Percentiles rank a stretch among this genome's conserved stretches.
These are phyloP conservation scores for Triticum timopheevii DNA, from an alignment of 176 grass and related monocot genomes.

Conservation along the genomic window DNA sequence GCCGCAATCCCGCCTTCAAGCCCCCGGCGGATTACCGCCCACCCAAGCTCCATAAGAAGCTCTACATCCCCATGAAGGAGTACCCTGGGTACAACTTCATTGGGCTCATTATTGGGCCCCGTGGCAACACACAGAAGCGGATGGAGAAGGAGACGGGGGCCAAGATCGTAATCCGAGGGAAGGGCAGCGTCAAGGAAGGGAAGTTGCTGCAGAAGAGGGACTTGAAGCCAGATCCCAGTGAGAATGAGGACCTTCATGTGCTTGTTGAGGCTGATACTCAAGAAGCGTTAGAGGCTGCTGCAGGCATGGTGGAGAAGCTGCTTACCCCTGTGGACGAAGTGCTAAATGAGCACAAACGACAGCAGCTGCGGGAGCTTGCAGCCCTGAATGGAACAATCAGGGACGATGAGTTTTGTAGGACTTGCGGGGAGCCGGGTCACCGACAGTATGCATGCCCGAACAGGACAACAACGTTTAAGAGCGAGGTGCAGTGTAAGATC, in stretches of 20 bases:
- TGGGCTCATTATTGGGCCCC: conserved; percentile 80
- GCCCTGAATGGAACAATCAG: conserved; percentile 94
- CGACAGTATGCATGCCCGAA: conserved; percentile 81
- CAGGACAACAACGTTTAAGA: conserved; percentile 71
- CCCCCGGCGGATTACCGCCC: conserved; percentile 86
- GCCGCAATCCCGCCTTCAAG: conserved; percentile 87
- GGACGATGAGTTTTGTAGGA: conserved; percentile 91
- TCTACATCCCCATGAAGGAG: conserved; percentile 98
- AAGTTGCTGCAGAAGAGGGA: conserved; percentile 95
- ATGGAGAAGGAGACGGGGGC: conserved; percentile 99
- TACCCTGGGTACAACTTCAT: conserved; percentile 96
- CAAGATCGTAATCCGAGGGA: conserved; percentile 95
- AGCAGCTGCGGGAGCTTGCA: conserved; percentile 88
- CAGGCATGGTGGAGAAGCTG: conserved; percentile 96
- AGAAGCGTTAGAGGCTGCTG: conserved; percentile 75
- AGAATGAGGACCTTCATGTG: conserved; percentile 95
- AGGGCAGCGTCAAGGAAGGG: conserved; percentile 93
- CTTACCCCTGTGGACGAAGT: conserved; percentile 92
- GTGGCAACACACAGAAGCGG: conserved; percentile 91
- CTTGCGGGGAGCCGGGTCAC: conserved; percentile 89
- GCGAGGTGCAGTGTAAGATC: conserved; percentile 88
- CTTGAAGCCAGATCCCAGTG: conserved; percentile 76
- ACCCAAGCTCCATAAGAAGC: conserved; percentile 93
- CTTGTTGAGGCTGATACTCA: conserved; percentile 89
- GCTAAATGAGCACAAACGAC: conserved; percentile 95